Conservation (phyloP, 2,329 filamentous ascomycete species). For the Stemphylium vesicarium region DNA sequence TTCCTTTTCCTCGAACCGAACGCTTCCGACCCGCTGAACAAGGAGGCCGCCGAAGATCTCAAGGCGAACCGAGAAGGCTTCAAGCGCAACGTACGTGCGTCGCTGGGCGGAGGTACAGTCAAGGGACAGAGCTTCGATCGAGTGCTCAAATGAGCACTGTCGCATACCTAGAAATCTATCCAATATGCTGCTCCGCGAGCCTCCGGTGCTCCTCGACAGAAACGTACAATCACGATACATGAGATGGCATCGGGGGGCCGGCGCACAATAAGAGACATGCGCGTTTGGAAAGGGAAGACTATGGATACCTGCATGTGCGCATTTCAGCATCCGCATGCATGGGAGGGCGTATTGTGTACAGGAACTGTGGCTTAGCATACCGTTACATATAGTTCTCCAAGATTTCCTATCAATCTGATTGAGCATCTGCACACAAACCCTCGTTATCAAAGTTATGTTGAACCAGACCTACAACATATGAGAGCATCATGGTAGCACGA, state of each 20-base stretch:
- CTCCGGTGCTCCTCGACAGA: background rate
- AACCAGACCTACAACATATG: too few relatives aligned
- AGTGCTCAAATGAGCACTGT: conserved; percentile 67
- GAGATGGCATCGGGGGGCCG: background rate
- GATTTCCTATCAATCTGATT: conserved; percentile 12
- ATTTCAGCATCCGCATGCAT: conserved; percentile 33
- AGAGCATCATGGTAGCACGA: background rate
- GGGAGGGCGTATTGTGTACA: conserved; percentile 27
- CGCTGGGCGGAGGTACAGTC: conserved; percentile 82
- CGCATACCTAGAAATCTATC: background rate
- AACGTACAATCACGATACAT: background rate
- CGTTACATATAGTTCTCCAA: conserved; percentile 15
- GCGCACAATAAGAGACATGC: background rate
- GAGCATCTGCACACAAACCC: background rate
- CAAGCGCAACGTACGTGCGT: conserved; percentile 83
- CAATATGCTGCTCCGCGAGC: background rate
- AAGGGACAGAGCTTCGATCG: conserved; percentile 77
- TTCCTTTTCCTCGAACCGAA: conserved; percentile 98
- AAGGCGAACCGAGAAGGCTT: conserved; percentile 85
- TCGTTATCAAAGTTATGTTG: background rate
- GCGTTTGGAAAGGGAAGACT: background rate
- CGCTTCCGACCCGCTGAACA: conserved; percentile 95
- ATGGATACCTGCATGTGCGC: conserved; percentile 1
- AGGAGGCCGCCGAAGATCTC: conserved; percentile 94
- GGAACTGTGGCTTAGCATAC: conserved; percentile 39